Evolutionary conservation across 2,329 filamentous ascomycete species (phyloP).

Genomic region (Hypocrella siamensis): DNA sequence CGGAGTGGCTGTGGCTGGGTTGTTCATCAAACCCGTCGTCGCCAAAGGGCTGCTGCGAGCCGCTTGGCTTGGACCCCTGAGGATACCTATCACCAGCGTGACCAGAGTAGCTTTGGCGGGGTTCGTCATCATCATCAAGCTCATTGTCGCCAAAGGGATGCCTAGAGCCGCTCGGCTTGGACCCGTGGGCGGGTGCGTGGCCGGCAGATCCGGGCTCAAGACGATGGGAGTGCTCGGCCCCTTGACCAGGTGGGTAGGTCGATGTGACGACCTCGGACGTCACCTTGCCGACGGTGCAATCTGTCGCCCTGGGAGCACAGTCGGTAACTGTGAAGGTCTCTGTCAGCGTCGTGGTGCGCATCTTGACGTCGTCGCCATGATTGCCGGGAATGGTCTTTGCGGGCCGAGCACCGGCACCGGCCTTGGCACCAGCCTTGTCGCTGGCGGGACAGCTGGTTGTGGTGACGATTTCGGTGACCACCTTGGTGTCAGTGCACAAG

Average conservation of each 20-base stretch:
- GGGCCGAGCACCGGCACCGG: not conserved
- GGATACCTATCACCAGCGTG: no score
- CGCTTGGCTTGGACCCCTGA: no score
- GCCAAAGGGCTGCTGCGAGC: no score
- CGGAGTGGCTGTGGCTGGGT: no score
- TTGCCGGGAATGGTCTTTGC: constrained; percentile 6
- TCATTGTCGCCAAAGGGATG: no score
- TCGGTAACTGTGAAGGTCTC: constrained; percentile 40
- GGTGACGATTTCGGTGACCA: constrained; percentile 13
- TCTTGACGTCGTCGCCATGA: constrained; percentile 17
- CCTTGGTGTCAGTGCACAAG: constrained; percentile 22
- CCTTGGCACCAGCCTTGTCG: constrained; percentile 10
- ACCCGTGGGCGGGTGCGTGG: not conserved
- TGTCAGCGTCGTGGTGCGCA: constrained; percentile 33
- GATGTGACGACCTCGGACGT: constrained; percentile 7
- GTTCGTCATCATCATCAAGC: no score
- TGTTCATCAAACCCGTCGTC: no score
- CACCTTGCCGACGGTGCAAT: constrained; percentile 29
- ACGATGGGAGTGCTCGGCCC: not conserved
- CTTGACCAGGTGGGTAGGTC: constrained; percentile 6
- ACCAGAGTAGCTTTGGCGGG: no score
- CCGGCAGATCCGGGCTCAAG: no score
- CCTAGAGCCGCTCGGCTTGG: no score
- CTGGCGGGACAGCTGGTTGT: constrained; percentile 15
- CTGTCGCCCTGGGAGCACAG: constrained; percentile 38